Evolutionary conservation across 805 yeast species (phyloP), one percentile per base, ranked within the genome.

Genomic region (Candida boidinii): DNA sequence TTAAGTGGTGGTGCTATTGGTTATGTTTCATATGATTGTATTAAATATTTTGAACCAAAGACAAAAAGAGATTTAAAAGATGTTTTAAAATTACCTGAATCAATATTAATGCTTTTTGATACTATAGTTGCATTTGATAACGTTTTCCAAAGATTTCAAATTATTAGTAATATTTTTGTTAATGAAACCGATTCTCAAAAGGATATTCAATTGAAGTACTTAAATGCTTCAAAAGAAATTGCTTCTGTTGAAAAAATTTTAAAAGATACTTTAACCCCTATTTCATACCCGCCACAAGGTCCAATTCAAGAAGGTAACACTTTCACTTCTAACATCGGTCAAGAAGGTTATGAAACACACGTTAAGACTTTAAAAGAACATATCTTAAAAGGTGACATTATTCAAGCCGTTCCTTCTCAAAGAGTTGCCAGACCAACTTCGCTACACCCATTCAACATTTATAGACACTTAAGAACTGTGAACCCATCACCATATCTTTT

Each of bases 401-500:
- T 92, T 61, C 99, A 92, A 60, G 96, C 95, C 1, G 99, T 92
- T 17, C 99, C 99, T 5, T 88, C 96, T 1, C 98, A 92, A 65
- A 73, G 99, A 52, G 87, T 92, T 18, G 85, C 94, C 5, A 78
- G 96, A 58, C 96, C 95, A 23, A 92, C 99, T 0, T 76, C 87
- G 3, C 65, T 92, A 46, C 97, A 92, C 56, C 97, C 99, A 2
- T 92, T 92, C 70, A 92, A 92, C 60, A 82, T 92, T 29, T 92
- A 90, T 62, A 79, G 94, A 45, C 96, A 90, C 52, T 68, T 92
- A 48, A 73, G 98, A 53, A 82, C 95, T 0, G 96, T 92, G 30
- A 92, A 92, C 59, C 98, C 99, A 9, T 86, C 96, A 2, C 99
- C 99, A 18, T 92, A 92, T 56, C 70, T 92, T 68, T 92, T 92